Conservation (phyloP, 192 early-diverging fungal genomes). For the Backusella liffmaniae region DNA sequence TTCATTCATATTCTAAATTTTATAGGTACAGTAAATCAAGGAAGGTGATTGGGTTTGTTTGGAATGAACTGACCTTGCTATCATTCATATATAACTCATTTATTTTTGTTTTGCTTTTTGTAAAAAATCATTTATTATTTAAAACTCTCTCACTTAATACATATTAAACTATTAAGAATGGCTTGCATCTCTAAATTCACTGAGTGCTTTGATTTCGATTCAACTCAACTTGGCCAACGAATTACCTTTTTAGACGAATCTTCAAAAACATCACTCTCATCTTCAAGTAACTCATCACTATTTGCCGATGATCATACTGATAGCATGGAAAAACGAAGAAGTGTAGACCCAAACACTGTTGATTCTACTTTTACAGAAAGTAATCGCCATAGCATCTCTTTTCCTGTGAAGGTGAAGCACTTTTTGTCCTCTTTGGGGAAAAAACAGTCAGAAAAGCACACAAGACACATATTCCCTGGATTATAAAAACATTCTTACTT, state of each 20-base stretch:
- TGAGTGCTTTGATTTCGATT: neutral
- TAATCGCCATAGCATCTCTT: neutral
- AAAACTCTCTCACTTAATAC: neutral
- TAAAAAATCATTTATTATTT: neutral
- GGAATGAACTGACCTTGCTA: neutral
- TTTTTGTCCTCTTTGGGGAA: neutral
- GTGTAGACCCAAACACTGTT: neutral
- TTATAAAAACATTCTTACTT: neutral
- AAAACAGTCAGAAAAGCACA: neutral
- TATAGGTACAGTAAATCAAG: constrained; percentile 4
- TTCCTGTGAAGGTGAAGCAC: neutral
- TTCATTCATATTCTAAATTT: neutral
- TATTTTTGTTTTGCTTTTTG: neutral
- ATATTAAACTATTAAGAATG: neutral
- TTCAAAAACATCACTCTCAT: neutral
- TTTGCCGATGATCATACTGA: neutral
- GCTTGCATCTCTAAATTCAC: neutral
- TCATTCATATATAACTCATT: neutral
- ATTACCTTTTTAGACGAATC: neutral
- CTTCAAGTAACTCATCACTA: neutral
- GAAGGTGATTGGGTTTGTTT: neutral
- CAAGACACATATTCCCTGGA: neutral
- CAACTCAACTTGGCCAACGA: neutral
- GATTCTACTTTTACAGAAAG: neutral
- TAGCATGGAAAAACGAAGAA: neutral